Evolutionary conservation across 805 yeast species (phyloP).

Genomic region (Wickerhamiella domercqiae): DNA sequence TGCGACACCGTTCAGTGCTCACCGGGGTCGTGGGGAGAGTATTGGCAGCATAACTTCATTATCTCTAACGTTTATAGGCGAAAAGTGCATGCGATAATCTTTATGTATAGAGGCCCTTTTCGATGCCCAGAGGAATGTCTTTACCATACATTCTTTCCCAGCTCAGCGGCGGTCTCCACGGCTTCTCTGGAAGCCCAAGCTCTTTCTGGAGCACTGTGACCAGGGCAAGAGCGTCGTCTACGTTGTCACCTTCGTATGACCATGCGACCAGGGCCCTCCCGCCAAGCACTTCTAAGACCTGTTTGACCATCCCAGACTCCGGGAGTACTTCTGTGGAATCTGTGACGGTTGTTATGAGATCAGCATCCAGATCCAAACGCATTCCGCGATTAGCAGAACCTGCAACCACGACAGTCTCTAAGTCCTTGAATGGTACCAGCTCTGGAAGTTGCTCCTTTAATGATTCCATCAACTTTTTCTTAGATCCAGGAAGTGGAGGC

Average conservation of each 20-base stretch:
- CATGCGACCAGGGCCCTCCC: slow-evolving; percentile 29
- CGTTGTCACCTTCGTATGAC: slow-evolving; percentile 86
- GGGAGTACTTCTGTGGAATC: slow-evolving; percentile 15
- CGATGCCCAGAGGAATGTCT: slow-evolving; percentile 51
- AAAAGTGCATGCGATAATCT: not conserved
- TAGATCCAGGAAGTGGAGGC: slow-evolving; percentile 59
- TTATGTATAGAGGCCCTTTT: slow-evolving; percentile 60
- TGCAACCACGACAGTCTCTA: slow-evolving; percentile 31
- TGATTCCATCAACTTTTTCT: slow-evolving; percentile 35
- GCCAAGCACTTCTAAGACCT: slow-evolving; percentile 14
- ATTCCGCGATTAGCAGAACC: slow-evolving; percentile 63
- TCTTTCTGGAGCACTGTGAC: slow-evolving; percentile 27
- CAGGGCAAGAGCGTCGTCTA: slow-evolving; percentile 45
- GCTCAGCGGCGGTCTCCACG: slow-evolving; percentile 39
- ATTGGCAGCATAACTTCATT: slow-evolving; percentile 7
- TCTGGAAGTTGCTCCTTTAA: slow-evolving; percentile 28
- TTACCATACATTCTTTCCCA: slow-evolving; percentile 82
- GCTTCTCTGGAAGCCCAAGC: slow-evolving; percentile 15
- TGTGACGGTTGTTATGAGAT: slow-evolving; percentile 2
- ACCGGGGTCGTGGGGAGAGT: slow-evolving; percentile 47
- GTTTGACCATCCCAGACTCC: slow-evolving; percentile 23
- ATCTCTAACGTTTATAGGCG: slow-evolving; percentile 12
- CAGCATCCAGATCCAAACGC: slow-evolving; percentile 6
- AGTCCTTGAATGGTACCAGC: slow-evolving; percentile 12
- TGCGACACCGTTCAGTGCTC: slow-evolving; percentile 39